phyloP scores from a whole-genome alignment of 1,284 basidiomycete genomes.

The Papiliotrema nemorosa region DNA sequence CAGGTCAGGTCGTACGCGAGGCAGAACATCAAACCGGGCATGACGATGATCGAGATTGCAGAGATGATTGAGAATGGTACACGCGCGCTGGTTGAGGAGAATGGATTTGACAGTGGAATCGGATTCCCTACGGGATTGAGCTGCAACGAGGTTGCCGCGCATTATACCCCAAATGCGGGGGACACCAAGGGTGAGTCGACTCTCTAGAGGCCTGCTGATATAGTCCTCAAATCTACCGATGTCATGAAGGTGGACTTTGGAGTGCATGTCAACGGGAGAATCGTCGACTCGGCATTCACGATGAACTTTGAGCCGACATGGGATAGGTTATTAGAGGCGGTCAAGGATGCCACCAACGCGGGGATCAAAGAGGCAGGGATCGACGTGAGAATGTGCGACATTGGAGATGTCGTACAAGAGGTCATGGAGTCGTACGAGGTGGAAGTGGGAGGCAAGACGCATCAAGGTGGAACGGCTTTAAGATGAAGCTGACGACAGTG shows the following conservation, averaged over 20 bases:
- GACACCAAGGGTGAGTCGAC: constrained; percentile 70
- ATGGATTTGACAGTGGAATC: constrained; percentile 73
- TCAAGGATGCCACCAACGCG: constrained; percentile 88
- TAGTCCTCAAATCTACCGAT: constrained; percentile 77
- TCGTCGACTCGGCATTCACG: constrained; percentile 94
- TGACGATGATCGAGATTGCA: constrained; percentile 92
- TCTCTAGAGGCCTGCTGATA: neutral
- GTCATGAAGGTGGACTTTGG: constrained; percentile 97
- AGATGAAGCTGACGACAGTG: constrained; percentile 55
- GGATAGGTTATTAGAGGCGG: constrained; percentile 83
- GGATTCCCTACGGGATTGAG: constrained; percentile 97
- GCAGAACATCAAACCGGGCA: constrained; percentile 82
- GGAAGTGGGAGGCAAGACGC: constrained; percentile 77
- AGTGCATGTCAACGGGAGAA: constrained; percentile 92
- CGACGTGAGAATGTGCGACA: constrained; percentile 88
- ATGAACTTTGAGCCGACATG: constrained; percentile 85
- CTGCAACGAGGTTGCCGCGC: constrained; percentile 91
- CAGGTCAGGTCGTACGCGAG: constrained; percentile 81
- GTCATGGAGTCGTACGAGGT: constrained; percentile 99
- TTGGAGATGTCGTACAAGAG: constrained; percentile 91
- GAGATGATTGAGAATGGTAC: constrained; percentile 90
- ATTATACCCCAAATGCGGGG: constrained; percentile 94
- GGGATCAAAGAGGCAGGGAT: constrained; percentile 92
- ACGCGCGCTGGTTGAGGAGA: constrained; percentile 84
- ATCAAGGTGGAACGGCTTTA: constrained; percentile 62